These are phyloP conservation scores for Aspergillus ostianus DNA, from an alignment of 495 filamentous ascomycete genomes.

Conservation along the genomic window DNA sequence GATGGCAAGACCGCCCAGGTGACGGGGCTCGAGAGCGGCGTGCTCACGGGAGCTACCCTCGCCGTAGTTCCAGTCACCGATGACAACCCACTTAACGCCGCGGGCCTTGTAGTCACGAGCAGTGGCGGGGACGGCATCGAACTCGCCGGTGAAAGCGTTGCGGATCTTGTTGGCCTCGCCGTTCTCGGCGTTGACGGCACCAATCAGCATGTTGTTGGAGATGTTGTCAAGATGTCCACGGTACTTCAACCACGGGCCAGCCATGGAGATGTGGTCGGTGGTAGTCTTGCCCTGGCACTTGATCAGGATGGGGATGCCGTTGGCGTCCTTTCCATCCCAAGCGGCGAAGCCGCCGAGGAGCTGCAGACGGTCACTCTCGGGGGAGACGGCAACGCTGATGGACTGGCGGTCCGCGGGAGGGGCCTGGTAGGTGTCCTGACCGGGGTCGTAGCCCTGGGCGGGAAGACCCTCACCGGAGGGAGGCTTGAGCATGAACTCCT, in stretches of 20 bases:
- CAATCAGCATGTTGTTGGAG: slow-evolving; percentile 99
- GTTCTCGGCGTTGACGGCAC: slow-evolving; percentile 93
- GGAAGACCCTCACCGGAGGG: slow-evolving; percentile 86
- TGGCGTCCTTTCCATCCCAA: slow-evolving; percentile 95
- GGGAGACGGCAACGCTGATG: slow-evolving; percentile 81
- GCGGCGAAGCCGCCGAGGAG: slow-evolving; percentile 78
- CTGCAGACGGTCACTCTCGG: slow-evolving; percentile 90
- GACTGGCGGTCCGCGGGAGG: slow-evolving; percentile 74
- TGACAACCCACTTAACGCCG: slow-evolving; percentile 93
- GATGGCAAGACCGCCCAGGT: slow-evolving; percentile 96
- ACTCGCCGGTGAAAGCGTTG: slow-evolving; percentile 81
- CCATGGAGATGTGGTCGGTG: slow-evolving; percentile 98
- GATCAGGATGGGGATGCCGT: slow-evolving; percentile 89
- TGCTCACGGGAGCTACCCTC: slow-evolving; percentile 98
- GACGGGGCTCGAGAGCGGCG: slow-evolving; percentile 94
- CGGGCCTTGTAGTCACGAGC: slow-evolving; percentile 98
- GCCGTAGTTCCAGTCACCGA: slow-evolving; percentile 99
- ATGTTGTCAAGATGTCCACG: slow-evolving; percentile 99
- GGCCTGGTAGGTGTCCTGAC: slow-evolving; percentile 94
- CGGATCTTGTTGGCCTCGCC: slow-evolving; percentile 98
- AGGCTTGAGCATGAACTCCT: slow-evolving; percentile 82
- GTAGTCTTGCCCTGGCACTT: slow-evolving; percentile 98
- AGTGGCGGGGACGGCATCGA: slow-evolving; percentile 85
- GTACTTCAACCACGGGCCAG: slow-evolving; percentile 99
- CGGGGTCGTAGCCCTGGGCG: slow-evolving; percentile 81